Conservation (phyloP, 139 green algal genomes). For the Chlorella vulgaris region DNA sequence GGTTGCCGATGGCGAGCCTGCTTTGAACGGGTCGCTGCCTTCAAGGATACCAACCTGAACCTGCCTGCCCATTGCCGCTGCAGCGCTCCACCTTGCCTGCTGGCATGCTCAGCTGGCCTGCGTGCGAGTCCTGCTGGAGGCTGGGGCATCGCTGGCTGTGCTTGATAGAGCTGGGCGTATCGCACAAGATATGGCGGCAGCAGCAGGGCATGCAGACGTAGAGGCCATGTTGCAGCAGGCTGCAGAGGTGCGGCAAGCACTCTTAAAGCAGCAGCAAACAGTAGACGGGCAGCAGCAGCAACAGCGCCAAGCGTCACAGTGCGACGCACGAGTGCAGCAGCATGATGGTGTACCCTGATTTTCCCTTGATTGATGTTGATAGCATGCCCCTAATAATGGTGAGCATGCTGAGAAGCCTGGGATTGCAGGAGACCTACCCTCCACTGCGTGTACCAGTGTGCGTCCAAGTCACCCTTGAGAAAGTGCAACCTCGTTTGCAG, state of each 20-base stretch:
- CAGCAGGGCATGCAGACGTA: not conserved
- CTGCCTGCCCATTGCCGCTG: too few species aligned
- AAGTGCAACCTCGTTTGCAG: too few species aligned
- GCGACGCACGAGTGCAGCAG: not conserved
- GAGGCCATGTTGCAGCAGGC: slow-evolving; percentile 14
- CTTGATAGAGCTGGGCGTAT: not conserved
- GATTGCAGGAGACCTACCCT: too few species aligned
- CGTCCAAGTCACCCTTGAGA: too few species aligned
- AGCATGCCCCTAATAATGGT: too few species aligned
- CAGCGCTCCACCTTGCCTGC: slow-evolving; percentile 28
- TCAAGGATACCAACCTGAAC: too few species aligned
- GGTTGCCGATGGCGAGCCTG: too few species aligned
- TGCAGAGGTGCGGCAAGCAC: slow-evolving; percentile 1
- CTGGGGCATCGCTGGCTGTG: not conserved
- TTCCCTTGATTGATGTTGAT: too few species aligned
- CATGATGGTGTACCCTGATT: too few species aligned
- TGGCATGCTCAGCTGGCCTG: slow-evolving; percentile 14
- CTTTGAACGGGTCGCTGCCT: not conserved
- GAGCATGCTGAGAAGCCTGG: too few species aligned
- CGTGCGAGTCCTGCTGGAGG: slow-evolving; percentile 9
- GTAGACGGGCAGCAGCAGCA: not conserved
- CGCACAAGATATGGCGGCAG: not conserved
- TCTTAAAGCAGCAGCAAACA: not conserved
- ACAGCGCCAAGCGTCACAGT: not conserved
- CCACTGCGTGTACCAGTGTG: too few species aligned